Conservation (phyloP, 148 eudicot species). For the Chenopodium berlandieri region DNA sequence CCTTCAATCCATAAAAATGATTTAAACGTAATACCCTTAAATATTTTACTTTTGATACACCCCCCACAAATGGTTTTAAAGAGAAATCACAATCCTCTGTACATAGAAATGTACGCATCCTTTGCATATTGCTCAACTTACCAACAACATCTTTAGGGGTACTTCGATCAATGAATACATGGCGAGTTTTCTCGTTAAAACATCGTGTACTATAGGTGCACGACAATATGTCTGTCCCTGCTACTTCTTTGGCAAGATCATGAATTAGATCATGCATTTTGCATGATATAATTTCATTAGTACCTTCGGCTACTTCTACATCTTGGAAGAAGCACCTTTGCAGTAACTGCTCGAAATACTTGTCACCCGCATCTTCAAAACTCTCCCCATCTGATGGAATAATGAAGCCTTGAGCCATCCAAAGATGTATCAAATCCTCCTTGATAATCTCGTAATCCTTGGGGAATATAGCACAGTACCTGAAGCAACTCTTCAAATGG, state of each 20-base stretch:
- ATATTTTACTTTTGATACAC: neutral
- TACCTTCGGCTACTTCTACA: neutral
- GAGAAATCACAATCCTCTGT: neutral
- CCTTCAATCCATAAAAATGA: accelerated
- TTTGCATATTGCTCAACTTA: neutral
- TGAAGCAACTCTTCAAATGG: too few relatives aligned
- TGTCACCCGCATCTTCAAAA: conserved; percentile 20
- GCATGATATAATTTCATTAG: neutral
- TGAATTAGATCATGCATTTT: conserved; percentile 10
- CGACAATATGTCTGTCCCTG: neutral
- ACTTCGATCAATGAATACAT: neutral
- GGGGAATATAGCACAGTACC: conserved; percentile 12
- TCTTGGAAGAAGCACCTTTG: conserved; percentile 28
- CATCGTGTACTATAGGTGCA: too few relatives aligned
- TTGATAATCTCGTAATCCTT: conserved; percentile 17
- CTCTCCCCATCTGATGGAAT: neutral
- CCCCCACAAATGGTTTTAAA: accelerated
- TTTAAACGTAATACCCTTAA: neutral
- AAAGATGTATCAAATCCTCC: conserved; percentile 10
- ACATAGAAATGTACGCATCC: neutral
- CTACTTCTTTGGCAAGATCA: conserved; percentile 13
- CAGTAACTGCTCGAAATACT: conserved; percentile 8
- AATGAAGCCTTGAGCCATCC: conserved; percentile 29
- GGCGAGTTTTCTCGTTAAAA: neutral
- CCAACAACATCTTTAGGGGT: neutral